These are phyloP conservation scores for Bruguiera parviflora DNA, from an alignment of 345 rosid species.

Conservation along the genomic window DNA sequence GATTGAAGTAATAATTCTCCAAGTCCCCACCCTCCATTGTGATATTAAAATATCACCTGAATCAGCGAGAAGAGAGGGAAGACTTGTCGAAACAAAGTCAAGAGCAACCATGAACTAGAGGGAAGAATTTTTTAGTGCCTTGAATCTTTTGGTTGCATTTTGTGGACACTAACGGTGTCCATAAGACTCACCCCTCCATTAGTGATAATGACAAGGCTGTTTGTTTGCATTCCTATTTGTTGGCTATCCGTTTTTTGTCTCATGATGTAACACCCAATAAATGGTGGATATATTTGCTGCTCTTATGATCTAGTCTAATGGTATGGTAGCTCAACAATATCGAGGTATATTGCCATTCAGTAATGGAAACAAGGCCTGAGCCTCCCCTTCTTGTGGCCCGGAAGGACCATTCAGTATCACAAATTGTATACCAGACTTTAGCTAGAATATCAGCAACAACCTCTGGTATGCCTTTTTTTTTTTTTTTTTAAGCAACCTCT, in stretches of 20 bases:
- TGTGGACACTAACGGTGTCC: conserved; percentile 22
- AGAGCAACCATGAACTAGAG: neutral
- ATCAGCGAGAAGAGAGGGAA: neutral
- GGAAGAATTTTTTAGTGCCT: neutral
- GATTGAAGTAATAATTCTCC: conserved; percentile 48
- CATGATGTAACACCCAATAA: conserved; percentile 23
- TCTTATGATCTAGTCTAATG: neutral
- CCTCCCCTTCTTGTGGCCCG: no score
- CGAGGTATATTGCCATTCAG: no score
- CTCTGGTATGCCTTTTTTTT: no score
- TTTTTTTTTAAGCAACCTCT: no score
- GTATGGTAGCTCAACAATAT: no score
- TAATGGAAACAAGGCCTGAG: no score
- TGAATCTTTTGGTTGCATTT: conserved; percentile 23
- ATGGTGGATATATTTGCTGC: conserved; percentile 1
- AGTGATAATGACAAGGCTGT: conserved; percentile 31
- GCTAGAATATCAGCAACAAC: no score
- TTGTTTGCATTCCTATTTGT: neutral
- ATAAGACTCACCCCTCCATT: conserved; percentile 11
- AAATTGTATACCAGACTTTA: no score
- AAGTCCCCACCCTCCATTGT: conserved; percentile 17
- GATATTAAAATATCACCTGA: neutral
- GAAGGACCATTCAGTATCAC: no score
- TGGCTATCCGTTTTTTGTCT: conserved; percentile 7
- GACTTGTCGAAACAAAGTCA: conserved; percentile 16